Evolutionary conservation across 2,329 filamentous ascomycete species (phyloP).

Genomic region (Trichoderma guizhouense): DNA sequence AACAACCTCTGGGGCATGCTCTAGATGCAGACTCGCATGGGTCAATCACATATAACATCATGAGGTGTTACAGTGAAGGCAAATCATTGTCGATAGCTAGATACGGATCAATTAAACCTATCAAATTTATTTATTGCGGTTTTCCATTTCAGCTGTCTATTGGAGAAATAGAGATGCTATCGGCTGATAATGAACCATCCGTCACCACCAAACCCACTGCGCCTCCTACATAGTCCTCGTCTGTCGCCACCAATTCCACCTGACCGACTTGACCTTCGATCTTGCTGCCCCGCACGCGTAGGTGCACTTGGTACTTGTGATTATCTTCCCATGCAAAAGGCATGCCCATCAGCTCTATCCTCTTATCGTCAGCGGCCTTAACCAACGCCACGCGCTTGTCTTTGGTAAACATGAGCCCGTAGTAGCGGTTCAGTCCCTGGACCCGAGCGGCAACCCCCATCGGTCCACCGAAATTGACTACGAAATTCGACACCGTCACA

Average conservation of each 20-base stretch:
- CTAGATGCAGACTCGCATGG: neutral
- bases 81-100: neutral
- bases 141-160: neutral
- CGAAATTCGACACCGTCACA: conserved; percentile 23
- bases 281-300: neutral
- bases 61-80: neutral
- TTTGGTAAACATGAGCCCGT: conserved; percentile 26
- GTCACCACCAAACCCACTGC: neutral
- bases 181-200: neutral
- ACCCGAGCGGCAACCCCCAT: conserved; percentile 28
- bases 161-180: neutral
- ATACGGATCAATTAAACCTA: neutral
- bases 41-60: neutral
- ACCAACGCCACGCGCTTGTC: conserved; percentile 19
- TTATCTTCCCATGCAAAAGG: conserved; percentile 13
- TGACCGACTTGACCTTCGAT: neutral
- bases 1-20: neutral
- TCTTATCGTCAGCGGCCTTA: conserved; percentile 14
- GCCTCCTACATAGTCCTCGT: neutral
- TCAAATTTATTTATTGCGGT: neutral
- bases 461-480: conserved; percentile 24
- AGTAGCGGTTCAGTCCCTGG: conserved; percentile 31
- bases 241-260: neutral
- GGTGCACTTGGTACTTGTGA: neutral
- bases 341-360: neutral